Conservation (phyloP, 495 filamentous ascomycete genomes). For the Lasiosphaeria ovina region DNA sequence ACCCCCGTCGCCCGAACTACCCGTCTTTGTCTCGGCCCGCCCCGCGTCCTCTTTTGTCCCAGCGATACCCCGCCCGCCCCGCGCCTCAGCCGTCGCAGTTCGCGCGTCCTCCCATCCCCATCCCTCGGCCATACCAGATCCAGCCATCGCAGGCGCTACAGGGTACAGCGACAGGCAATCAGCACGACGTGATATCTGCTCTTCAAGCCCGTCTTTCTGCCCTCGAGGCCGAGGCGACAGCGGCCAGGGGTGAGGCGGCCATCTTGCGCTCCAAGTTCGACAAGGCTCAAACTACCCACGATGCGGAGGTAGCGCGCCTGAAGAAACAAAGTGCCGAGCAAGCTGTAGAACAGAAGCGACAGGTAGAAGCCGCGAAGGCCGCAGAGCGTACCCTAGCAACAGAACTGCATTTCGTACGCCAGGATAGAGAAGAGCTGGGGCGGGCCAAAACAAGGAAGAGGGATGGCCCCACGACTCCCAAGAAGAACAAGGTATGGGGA, state of each 20-base stretch:
- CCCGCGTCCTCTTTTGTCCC: conserved; percentile 20
- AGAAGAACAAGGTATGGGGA: conserved; percentile 45
- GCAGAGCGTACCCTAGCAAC: conserved; percentile 46
- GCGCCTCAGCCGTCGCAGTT: conserved; percentile 27
- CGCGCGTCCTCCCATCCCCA: conserved; percentile 16
- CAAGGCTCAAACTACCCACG: conserved; percentile 35
- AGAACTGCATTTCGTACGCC: conserved; percentile 52
- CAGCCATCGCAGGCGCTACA: conserved; percentile 19
- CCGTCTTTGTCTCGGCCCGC: conserved; percentile 11
- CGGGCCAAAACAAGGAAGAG: conserved; percentile 38
- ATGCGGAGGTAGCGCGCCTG: conserved; percentile 44
- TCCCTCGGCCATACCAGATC: conserved; percentile 15
- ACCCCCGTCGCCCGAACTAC: conserved; percentile 18
- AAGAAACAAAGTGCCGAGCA: conserved; percentile 47
- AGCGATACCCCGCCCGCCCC: conserved; percentile 23
- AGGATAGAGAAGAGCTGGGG: conserved; percentile 49
- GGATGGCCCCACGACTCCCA: conserved; percentile 44
- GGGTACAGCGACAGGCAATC: conserved; percentile 7
- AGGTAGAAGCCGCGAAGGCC: conserved; percentile 43
- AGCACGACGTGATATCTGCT: conserved; percentile 25
- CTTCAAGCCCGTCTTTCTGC: conserved; percentile 35
- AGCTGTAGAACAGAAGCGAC: conserved; percentile 44
- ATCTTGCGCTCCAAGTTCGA: conserved; percentile 54
- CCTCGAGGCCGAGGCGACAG: conserved; percentile 42
- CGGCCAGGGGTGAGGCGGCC: conserved; percentile 49